These are phyloP conservation scores for Cercospora nicotianae DNA, from an alignment of 2,329 filamentous ascomycete genomes.

Conservation along the genomic window DNA sequence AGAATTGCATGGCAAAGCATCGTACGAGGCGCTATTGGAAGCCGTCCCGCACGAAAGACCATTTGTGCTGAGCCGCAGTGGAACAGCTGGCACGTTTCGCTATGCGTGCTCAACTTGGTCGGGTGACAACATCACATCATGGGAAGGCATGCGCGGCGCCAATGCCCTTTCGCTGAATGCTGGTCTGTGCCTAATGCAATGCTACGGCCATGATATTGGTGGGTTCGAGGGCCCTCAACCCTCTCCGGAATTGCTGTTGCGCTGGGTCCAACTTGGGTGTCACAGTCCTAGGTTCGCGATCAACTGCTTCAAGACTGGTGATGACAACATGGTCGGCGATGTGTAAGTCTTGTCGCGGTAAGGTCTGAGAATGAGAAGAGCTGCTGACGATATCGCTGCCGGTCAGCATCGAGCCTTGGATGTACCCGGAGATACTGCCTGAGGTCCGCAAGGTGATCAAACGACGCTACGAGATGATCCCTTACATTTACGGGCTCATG, in stretches of 20 bases:
- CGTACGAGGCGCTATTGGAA: slow-evolving; percentile 65
- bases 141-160: slow-evolving; percentile 70
- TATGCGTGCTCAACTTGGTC: slow-evolving; percentile 74
- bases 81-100: slow-evolving; percentile 67
- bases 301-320: slow-evolving; percentile 74
- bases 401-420: slow-evolving; percentile 67
- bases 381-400: neutral
- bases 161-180: slow-evolving; percentile 69
- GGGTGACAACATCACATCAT: slow-evolving; percentile 72
- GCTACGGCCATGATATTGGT: slow-evolving; percentile 69
- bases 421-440: slow-evolving; percentile 67
- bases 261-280: slow-evolving; percentile 71
- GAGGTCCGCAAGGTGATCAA: slow-evolving; percentile 66
- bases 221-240: slow-evolving; percentile 75
- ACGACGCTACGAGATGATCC: slow-evolving; percentile 69
- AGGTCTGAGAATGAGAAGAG: neutral
- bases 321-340: slow-evolving; percentile 66
- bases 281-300: slow-evolving; percentile 72
- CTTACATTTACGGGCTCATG: slow-evolving; percentile 67
- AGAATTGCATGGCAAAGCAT: slow-evolving; percentile 69
- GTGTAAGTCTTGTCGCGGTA: slow-evolving; percentile 69
- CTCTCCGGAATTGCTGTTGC: slow-evolving; percentile 66
- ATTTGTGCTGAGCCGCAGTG: slow-evolving; percentile 69
- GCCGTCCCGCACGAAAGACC: slow-evolving; percentile 61
- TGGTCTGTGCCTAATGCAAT: slow-evolving; percentile 66